These are phyloP conservation scores for Bruguiera parviflora DNA, from an alignment of 345 rosid species.

Conservation along the genomic window DNA sequence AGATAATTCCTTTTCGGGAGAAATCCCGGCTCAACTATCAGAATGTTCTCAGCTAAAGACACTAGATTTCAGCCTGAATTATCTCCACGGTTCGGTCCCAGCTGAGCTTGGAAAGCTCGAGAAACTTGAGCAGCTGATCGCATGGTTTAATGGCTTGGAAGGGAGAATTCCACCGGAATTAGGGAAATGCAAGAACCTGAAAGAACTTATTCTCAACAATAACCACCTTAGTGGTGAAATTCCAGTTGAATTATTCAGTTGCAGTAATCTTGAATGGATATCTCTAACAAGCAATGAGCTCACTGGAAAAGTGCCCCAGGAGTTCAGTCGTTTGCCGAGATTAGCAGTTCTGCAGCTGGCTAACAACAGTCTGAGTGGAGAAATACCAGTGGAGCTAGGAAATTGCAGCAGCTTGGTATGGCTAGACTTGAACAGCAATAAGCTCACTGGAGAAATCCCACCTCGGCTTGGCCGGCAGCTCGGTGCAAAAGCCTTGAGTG, in stretches of 20 bases:
- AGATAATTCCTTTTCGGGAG: conserved; percentile 69
- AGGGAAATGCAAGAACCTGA: conserved; percentile 67
- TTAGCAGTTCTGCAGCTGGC: conserved; percentile 91
- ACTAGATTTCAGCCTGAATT: conserved; percentile 82
- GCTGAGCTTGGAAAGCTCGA: conserved; percentile 67
- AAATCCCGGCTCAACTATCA: conserved; percentile 67
- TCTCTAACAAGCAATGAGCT: conserved; percentile 81
- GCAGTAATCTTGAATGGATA: conserved; percentile 89
- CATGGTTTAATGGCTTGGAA: conserved; percentile 83
- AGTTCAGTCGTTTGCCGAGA: conserved; percentile 62
- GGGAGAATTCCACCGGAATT: conserved; percentile 75
- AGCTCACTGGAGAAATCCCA: conserved; percentile 87
- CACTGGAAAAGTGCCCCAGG: conserved; percentile 60
- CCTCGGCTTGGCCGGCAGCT: conserved; percentile 81
- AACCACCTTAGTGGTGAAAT: conserved; percentile 75
- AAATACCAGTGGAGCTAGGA: conserved; percentile 78
- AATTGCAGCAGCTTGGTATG: conserved; percentile 87
- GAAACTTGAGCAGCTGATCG: conserved; percentile 83
- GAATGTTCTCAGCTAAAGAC: conserved; percentile 70
- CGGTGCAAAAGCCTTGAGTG: conserved; percentile 75
- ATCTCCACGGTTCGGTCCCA: conserved; percentile 79
- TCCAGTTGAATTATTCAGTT: conserved; percentile 69
- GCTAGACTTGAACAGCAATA: conserved; percentile 87
- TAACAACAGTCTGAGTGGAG: conserved; percentile 81
- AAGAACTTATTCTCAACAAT: conserved; percentile 80